These are phyloP conservation scores for Arthroderma uncinatum DNA, from an alignment of 2,329 filamentous ascomycete species.

Conservation along the genomic window DNA sequence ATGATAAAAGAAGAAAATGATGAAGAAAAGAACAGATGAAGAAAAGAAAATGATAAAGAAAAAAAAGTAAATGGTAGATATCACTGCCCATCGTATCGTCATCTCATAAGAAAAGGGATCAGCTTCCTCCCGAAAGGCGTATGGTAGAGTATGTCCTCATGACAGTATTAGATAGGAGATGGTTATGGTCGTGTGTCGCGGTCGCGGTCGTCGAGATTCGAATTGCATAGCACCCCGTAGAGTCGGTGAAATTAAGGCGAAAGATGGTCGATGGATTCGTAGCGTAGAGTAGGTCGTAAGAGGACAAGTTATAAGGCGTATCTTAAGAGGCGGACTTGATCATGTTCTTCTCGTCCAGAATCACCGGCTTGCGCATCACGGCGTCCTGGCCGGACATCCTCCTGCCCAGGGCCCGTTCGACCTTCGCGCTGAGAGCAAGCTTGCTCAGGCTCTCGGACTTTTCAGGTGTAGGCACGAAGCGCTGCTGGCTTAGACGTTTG, in stretches of 20 bases:
- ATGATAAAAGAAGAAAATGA: neutral
- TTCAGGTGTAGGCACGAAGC: constrained; percentile 65
- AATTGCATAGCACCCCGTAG: neutral
- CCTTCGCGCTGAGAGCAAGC: constrained; percentile 77
- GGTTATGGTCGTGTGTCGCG: neutral
- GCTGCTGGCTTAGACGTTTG: constrained; percentile 70
- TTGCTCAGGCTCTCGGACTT: constrained; percentile 76
- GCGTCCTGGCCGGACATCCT: constrained; percentile 85
- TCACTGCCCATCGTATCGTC: neutral
- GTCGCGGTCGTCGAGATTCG: neutral
- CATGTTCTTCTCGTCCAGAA: constrained; percentile 29
- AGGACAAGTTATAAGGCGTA: neutral
- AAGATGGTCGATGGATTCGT: neutral
- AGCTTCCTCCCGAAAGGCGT: neutral
- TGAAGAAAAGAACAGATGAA: neutral
- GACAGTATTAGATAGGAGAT: neutral
- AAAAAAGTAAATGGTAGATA: constrained; percentile 2
- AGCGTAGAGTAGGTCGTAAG: neutral
- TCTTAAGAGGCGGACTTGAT: constrained; percentile 10
- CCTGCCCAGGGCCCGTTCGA: constrained; percentile 74
- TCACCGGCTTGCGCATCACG: constrained; percentile 54
- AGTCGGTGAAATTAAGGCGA: neutral
- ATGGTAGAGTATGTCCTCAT: neutral
- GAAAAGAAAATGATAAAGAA: neutral
- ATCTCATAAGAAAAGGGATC: neutral